Percentiles rank a stretch among this genome's conserved stretches.
Evolutionary conservation across 495 filamentous ascomycete species (phyloP).

Genomic region (Chaetomium cochliodes): DNA sequence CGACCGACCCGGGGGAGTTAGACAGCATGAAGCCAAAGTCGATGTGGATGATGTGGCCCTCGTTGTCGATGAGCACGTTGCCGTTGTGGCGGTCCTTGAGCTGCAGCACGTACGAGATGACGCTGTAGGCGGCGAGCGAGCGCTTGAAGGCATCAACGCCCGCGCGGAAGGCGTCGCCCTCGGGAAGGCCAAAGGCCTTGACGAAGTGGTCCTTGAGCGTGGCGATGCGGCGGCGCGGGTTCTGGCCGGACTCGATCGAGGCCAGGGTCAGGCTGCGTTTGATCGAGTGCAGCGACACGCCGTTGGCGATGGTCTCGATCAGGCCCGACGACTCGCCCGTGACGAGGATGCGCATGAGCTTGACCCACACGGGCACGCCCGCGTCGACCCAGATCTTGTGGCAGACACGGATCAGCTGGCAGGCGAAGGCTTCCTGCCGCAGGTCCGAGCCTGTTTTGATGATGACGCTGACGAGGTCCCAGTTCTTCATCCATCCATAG

Average conservation of each 20-base stretch:
- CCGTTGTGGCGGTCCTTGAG: conserved; percentile 81
- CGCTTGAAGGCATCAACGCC: conserved; percentile 69
- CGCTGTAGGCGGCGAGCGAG: conserved; percentile 70
- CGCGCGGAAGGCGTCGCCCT: conserved; percentile 59
- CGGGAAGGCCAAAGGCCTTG: conserved; percentile 66
- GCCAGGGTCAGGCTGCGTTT: conserved; percentile 72
- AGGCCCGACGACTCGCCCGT: conserved; percentile 75
- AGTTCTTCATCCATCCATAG: conserved; percentile 76
- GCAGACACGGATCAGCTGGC: conserved; percentile 72
- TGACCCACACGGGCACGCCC: conserved; percentile 72
- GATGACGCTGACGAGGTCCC: conserved; percentile 76
- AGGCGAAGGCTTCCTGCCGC: conserved; percentile 75
- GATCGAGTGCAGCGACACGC: conserved; percentile 71
- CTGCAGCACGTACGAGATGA: conserved; percentile 73
- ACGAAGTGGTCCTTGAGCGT: conserved; percentile 74
- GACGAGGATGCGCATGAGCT: conserved; percentile 75
- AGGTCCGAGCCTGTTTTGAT: conserved; percentile 77
- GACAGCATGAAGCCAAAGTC: conserved; percentile 83
- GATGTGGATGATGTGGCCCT: conserved; percentile 77
- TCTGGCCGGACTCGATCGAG: conserved; percentile 61
- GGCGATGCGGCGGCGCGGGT: conserved; percentile 65
- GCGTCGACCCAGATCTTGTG: conserved; percentile 72
- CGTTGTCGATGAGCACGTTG: conserved; percentile 74
- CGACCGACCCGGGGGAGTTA: conserved; percentile 72
- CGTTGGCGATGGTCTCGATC: conserved; percentile 78